Evolutionary conservation across 1,284 basidiomycete genomes (phyloP).

Genomic region (Sanghuangporus baumii): DNA sequence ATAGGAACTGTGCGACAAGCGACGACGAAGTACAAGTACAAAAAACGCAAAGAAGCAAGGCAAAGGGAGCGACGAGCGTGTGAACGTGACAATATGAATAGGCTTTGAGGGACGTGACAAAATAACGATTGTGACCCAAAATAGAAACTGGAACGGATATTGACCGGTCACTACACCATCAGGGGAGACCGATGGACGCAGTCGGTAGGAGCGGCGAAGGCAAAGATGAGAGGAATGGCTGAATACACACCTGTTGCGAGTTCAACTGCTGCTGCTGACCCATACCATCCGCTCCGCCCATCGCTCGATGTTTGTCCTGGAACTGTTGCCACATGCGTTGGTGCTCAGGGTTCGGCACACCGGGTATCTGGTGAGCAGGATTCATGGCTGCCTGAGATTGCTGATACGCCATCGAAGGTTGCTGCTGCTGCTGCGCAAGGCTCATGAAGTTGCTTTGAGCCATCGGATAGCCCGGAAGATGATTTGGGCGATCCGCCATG

Average conservation of each 20-base stretch:
- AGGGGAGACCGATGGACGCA: conserved; percentile 12
- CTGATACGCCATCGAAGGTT: conserved; percentile 3
- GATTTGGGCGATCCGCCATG: conserved; percentile 18
- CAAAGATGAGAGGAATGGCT: not conserved
- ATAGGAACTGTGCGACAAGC: not conserved
- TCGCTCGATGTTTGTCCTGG: conserved; percentile 10
- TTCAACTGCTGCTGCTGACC: conserved; percentile 7
- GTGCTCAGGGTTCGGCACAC: conserved; percentile 9
- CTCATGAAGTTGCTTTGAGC: conserved; percentile 13
- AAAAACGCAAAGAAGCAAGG: conserved; percentile 8
- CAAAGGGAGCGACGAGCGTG: conserved; percentile 7
- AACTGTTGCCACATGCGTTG: conserved; percentile 18
- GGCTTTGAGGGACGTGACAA: not conserved
- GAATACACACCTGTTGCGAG: conserved; percentile 12
- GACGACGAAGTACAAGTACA: not conserved
- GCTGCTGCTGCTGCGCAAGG: conserved; percentile 13
- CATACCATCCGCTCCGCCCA: conserved; percentile 12
- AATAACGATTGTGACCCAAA: conserved; percentile 9
- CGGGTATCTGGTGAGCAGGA: conserved; percentile 5
- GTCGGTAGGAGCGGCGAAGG: conserved; percentile 1
- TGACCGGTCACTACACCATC: conserved; percentile 12
- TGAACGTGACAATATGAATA: conserved; percentile 1
- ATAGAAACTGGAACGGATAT: conserved; percentile 10
- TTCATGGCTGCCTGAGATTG: conserved; percentile 2
- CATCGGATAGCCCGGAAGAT: conserved; percentile 15